Conservation (phyloP, 1,139 yeast genomes). For the Zygotorulaspora mrakii region DNA sequence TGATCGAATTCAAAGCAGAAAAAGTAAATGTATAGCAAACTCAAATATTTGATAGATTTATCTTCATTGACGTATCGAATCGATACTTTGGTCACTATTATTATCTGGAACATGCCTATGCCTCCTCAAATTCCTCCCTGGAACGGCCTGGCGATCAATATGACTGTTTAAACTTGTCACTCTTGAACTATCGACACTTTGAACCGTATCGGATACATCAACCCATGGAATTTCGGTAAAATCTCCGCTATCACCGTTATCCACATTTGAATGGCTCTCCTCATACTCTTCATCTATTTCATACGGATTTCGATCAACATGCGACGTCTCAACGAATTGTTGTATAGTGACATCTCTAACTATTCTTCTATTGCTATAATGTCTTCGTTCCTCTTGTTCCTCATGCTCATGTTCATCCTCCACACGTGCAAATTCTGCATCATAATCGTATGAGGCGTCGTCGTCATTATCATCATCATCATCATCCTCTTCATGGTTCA, state of each 20-base stretch:
- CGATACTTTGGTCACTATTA: conserved; percentile 8
- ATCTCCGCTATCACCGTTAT: conserved; percentile 23
- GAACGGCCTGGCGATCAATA: conserved; percentile 9
- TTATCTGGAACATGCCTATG: conserved; percentile 10
- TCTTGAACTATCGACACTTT: conserved; percentile 15
- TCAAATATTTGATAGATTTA: neutral
- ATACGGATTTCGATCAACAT: conserved; percentile 21
- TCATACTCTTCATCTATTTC: conserved; percentile 19
- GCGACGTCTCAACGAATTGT: conserved; percentile 27
- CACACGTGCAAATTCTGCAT: conserved; percentile 22
- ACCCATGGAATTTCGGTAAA: conserved; percentile 24
- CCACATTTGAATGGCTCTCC: conserved; percentile 13
- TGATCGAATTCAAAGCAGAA: conserved; percentile 16
- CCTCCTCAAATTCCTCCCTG: conserved; percentile 4
- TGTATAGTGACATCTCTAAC: conserved; percentile 21
- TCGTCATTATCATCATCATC: conserved; percentile 17
- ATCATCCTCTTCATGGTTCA: conserved; percentile 7
- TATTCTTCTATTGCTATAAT: conserved; percentile 6
- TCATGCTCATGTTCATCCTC: conserved; percentile 22
- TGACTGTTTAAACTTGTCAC: conserved; percentile 19
- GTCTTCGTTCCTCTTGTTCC: conserved; percentile 10
- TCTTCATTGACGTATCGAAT: neutral
- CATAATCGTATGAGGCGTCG: conserved; percentile 24
- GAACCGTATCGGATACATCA: conserved; percentile 23
- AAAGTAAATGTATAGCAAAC: neutral